A percentile compares a stretch with the other conserved stretches of the same genome.
Conservation (phyloP, 192 early-diverging fungal species). For the Rhizophagus sp. region DNA sequence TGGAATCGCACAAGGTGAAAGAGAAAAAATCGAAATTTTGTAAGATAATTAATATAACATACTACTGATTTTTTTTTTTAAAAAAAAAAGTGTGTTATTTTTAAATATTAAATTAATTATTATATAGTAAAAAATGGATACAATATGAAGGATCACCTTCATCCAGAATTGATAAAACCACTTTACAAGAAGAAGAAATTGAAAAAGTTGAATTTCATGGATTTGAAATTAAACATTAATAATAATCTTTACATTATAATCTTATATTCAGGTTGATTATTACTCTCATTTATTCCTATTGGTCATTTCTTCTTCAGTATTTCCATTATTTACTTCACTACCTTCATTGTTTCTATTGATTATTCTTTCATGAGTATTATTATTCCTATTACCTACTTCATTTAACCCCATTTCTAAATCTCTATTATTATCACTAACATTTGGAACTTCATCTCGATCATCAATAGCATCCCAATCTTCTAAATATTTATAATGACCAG, state of each 20-base stretch:
- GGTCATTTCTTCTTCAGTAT: background rate
- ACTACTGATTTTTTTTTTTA: too few relatives aligned
- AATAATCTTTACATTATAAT: too few relatives aligned
- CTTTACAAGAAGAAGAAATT: slow-evolving; percentile 2
- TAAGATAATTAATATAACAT: background rate
- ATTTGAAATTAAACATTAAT: slow-evolving; percentile 3
- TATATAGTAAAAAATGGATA: background rate
- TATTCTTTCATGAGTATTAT: background rate
- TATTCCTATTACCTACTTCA: background rate
- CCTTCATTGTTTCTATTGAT: background rate
- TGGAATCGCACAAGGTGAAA: slow-evolving; percentile 11
- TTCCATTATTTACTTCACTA: background rate
- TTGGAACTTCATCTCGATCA: background rate
- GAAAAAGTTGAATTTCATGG: background rate
- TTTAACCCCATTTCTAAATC: background rate
- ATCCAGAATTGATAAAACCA: background rate
- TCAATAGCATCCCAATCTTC: background rate
- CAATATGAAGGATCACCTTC: slow-evolving; percentile 10
- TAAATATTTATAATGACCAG: slow-evolving; percentile 20
- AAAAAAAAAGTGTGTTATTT: too few relatives aligned
- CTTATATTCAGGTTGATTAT: background rate
- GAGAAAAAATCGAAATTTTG: slow-evolving; percentile 13
- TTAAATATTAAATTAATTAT: too few relatives aligned
- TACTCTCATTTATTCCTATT: background rate
- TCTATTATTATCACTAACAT: background rate